A percentile compares a stretch with the other conserved stretches of the same genome.
These are phyloP conservation scores for Populus alba DNA, from an alignment of 345 rosid genomes.

Conservation along the genomic window DNA sequence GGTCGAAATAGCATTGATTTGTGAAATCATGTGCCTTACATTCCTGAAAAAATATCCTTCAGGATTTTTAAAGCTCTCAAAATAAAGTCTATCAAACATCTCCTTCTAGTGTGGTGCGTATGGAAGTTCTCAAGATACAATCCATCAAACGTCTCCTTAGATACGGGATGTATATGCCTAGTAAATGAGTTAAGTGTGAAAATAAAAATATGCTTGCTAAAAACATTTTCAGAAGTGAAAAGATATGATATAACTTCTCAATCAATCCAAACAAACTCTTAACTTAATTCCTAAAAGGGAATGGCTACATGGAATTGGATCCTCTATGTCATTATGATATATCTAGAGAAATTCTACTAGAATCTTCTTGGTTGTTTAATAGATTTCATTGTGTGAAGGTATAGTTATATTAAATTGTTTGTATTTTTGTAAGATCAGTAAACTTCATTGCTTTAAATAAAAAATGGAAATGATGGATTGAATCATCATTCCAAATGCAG, in stretches of 20 bases:
- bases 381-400: too few relatives aligned
- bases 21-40: not conserved
- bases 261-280: not conserved
- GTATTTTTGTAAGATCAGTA: not conserved
- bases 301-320: not conserved
- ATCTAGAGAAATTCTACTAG: not conserved
- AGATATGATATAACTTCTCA: not conserved
- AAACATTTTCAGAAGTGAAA: not conserved
- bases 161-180: not conserved
- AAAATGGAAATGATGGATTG: not conserved
- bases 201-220: not conserved
- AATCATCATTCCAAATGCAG: not conserved
- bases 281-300: not conserved
- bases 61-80: not conserved
- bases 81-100: too few relatives aligned
- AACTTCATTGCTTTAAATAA: not conserved
- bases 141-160: not conserved
- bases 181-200: not conserved
- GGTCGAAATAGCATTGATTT: not conserved
- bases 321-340: not conserved
- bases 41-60: not conserved
- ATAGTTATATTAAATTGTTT: not conserved
- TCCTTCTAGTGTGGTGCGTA: too few relatives aligned
- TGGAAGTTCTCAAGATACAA: not conserved
- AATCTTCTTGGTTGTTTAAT: too few relatives aligned